Conservation (phyloP, 169 alveolate species). For the Cryptosporidium meleagridis region DNA sequence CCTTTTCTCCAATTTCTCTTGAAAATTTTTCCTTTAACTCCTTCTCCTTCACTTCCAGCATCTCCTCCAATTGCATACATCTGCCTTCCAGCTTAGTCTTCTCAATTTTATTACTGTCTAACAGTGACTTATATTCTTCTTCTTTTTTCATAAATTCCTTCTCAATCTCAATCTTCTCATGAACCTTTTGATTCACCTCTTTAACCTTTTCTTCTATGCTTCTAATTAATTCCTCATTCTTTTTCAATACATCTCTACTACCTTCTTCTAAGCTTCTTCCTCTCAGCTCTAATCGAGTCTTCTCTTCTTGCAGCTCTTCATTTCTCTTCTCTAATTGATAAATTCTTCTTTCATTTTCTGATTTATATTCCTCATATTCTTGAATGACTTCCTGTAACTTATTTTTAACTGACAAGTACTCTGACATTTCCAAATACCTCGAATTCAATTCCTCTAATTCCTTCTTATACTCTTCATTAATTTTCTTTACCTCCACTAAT, state of each 20-base stretch:
- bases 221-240: constrained; percentile 41
- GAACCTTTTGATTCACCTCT: constrained; percentile 21
- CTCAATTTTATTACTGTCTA: neutral
- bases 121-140: neutral
- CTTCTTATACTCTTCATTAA: constrained; percentile 10
- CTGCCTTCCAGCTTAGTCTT: constrained; percentile 13
- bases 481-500: constrained; percentile 7
- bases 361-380: constrained; percentile 42
- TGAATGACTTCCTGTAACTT: constrained; percentile 7
- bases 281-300: constrained; percentile 30
- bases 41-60: neutral
- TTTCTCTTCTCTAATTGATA: constrained; percentile 25
- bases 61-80: neutral
- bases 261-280: constrained; percentile 8
- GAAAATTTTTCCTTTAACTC: constrained; percentile 11
- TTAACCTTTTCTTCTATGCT: neutral
- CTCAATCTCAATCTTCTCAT: constrained; percentile 20
- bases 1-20: constrained; percentile 17
- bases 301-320: constrained; percentile 34
- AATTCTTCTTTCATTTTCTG: constrained; percentile 10
- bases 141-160: neutral
- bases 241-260: neutral
- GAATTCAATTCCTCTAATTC: constrained; percentile 62
- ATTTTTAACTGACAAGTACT: constrained; percentile 20
- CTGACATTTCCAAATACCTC: constrained; percentile 30